Percentiles rank a stretch among this genome's conserved stretches.
Evolutionary conservation across 441 rosid species (phyloP).

Genomic region (Adansonia gregorii): DNA sequence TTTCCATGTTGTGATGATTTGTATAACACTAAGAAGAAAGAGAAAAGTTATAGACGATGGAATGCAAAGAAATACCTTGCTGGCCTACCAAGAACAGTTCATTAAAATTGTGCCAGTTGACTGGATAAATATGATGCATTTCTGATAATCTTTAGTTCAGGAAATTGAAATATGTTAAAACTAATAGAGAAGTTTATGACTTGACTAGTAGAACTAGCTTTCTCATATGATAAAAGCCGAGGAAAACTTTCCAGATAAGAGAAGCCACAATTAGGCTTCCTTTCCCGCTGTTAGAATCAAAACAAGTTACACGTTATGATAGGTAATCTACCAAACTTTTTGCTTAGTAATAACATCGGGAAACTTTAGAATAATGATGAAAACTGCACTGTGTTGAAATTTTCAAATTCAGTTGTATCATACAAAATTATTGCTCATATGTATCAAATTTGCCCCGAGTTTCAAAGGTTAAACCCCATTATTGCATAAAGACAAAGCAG

Average conservation of each 20-base stretch:
- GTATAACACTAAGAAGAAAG: neutral
- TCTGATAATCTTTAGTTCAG: neutral
- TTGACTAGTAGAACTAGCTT: neutral
- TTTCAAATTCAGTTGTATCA: slow-evolving; percentile 7
- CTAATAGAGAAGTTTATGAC: neutral
- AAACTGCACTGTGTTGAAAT: neutral
- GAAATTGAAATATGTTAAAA: slow-evolving; percentile 3
- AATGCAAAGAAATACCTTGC: neutral
- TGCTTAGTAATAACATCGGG: neutral
- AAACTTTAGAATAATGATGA: neutral
- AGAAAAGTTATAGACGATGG: neutral
- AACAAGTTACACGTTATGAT: neutral
- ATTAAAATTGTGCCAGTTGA: neutral
- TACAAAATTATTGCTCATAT: neutral
- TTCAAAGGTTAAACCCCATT: neutral
- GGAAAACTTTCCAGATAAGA: neutral
- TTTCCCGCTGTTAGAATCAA: neutral
- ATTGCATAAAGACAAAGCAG: neutral
- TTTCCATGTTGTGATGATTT: neutral
- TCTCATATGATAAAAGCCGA: neutral
- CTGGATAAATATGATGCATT: neutral
- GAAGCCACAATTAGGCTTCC: neutral
- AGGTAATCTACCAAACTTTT: neutral
- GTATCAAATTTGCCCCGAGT: neutral
- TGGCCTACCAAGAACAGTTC: neutral